phyloP scores from a whole-genome alignment of 2,329 filamentous ascomycete species.

The Ophiostoma sp. region DNA sequence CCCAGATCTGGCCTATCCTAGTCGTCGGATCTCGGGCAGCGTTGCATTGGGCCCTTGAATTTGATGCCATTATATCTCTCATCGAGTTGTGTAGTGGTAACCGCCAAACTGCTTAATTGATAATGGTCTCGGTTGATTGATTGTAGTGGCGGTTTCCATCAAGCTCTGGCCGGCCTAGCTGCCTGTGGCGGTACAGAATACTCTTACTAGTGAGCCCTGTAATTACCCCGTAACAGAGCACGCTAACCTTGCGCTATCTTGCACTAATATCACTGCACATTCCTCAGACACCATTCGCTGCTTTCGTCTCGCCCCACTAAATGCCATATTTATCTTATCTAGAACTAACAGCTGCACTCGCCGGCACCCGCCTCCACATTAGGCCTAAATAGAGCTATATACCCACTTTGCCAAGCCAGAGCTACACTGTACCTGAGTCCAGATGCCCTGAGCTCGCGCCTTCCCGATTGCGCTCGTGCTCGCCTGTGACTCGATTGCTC shows the following conservation, averaged over 20 bases:
- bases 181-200: background rate
- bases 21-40: background rate
- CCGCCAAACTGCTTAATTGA: background rate
- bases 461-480: background rate
- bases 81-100: background rate
- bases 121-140: background rate
- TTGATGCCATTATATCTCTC: background rate
- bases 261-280: background rate
- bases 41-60: background rate
- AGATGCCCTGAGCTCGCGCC: conserved; percentile 3
- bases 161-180: background rate
- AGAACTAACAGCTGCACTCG: background rate
- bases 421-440: background rate
- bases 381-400: background rate
- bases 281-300: background rate
- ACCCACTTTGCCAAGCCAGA: background rate
- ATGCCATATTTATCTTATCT: background rate
- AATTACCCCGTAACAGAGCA: background rate
- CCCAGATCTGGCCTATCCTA: background rate
- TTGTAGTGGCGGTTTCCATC: background rate
- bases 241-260: background rate
- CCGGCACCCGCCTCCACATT: background rate
- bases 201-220: background rate
- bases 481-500: background rate
- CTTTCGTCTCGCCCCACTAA: background rate